These are phyloP conservation scores for Chytriomyces sp. DNA, from an alignment of 192 early-diverging fungal species.

Conservation along the genomic window DNA sequence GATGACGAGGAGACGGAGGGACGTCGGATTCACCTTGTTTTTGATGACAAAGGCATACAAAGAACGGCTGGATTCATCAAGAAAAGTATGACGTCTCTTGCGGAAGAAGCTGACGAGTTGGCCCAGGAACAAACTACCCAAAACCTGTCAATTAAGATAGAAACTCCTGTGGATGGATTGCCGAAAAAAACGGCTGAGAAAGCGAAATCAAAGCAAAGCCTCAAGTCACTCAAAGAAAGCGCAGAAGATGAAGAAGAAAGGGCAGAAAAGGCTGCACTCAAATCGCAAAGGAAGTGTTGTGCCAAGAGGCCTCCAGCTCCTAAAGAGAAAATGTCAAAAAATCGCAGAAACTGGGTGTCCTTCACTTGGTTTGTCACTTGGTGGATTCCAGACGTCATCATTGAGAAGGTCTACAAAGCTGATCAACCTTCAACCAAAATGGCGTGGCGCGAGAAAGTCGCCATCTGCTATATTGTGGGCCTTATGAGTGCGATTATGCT, in stretches of 20 bases:
- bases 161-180: neutral
- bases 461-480: conserved; percentile 83
- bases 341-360: conserved; percentile 74
- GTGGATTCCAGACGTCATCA: conserved; percentile 76
- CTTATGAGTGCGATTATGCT: conserved; percentile 77
- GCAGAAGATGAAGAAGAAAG: conserved; percentile 28
- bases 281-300: neutral
- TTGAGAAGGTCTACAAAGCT: conserved; percentile 75
- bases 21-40: conserved; percentile 16
- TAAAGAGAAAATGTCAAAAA: conserved; percentile 57
- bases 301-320: conserved; percentile 27
- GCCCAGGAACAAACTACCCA: neutral
- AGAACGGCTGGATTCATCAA: conserved; percentile 18
- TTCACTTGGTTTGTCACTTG: conserved; percentile 79
- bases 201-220: neutral
- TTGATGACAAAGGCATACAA: conserved; percentile 13
- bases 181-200: neutral
- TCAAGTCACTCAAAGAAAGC: neutral
- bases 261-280: neutral
- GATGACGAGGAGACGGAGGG: conserved; percentile 39
- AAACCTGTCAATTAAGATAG: neutral
- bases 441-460: conserved; percentile 98
- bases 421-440: conserved; percentile 73
- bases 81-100: conserved; percentile 19
- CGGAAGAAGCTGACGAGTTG: neutral